Percentiles rank a stretch among this genome's conserved stretches.
Evolutionary conservation across 192 early-diverging fungal genomes (phyloP).

Genomic region (Backusella sp.): DNA sequence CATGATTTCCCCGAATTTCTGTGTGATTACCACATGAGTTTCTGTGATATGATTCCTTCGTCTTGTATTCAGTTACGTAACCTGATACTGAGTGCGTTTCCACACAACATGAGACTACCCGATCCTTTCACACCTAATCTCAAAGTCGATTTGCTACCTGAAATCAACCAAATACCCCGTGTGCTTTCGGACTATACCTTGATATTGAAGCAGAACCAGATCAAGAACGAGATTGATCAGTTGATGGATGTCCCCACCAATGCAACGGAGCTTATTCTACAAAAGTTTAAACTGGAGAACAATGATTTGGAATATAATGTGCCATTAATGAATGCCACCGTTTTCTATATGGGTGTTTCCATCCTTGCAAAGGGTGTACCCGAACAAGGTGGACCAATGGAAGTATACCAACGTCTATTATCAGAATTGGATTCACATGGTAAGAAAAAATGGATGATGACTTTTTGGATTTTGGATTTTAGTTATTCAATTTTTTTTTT

Average conservation of each 20-base stretch:
- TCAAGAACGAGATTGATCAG: constrained; percentile 46
- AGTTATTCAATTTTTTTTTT: background rate
- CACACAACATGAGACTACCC: constrained; percentile 94
- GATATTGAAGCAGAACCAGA: constrained; percentile 51
- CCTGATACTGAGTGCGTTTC: constrained; percentile 93
- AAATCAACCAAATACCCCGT: constrained; percentile 80
- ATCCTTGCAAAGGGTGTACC: constrained; percentile 56
- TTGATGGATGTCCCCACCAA: background rate
- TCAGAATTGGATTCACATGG: constrained; percentile 76
- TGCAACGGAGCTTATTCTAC: background rate
- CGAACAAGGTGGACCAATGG: constrained; percentile 69
- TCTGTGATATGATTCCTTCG: constrained; percentile 90
- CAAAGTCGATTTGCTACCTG: constrained; percentile 87
- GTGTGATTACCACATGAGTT: constrained; percentile 85
- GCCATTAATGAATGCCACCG: constrained; percentile 81
- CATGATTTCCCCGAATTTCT: constrained; percentile 99
- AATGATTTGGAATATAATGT: constrained; percentile 68
- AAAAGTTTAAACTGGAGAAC: background rate
- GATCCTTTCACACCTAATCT: constrained; percentile 97
- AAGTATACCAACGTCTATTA: constrained; percentile 80
- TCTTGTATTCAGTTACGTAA: constrained; percentile 95
- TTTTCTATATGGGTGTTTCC: constrained; percentile 86
- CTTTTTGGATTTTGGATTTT: background rate
- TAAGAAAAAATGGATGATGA: constrained; percentile 9
- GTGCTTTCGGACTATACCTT: constrained; percentile 83